Base-by-base conservation (phyloP, 441 rosid genomes). In the Flueggea neowawraea region DNA sequence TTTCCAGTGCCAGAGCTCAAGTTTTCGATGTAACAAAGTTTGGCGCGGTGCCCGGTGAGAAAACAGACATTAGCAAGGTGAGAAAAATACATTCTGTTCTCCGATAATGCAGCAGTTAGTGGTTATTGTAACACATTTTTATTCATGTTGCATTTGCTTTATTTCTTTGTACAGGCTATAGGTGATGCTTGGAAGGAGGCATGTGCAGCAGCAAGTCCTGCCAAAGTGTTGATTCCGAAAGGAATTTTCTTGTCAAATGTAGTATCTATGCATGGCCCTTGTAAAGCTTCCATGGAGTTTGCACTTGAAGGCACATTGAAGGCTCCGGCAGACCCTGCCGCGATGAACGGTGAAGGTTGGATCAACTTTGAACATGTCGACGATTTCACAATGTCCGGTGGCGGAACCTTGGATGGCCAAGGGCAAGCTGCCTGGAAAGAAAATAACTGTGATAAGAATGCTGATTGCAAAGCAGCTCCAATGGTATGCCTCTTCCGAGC, bases 171-270 rank as follows among this genome's bases (percentile, higher is more conserved):
- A 22, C 28, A 75, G 84, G 72, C 70, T 9, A 58, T 83, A 31
- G 1, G 52, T 32, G 32, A 22, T n/a, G 86, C 89, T 6, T 85
- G 81, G 76, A 65, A 57, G 31, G 64, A 70, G 15, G 91, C 94
- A 2, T 85, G 94, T 52, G 60, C 65, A 15, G 56, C 78, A 4
- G 6, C 78, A 0, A 39, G 28, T 4, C 69, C 74, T 0, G 67
- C 65, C 65, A 61, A 59, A 44, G 60, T 87, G 5, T 50, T 74
- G 54, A 66, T 82, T 6, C 83, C 81, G 3, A 43, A 44, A 33
- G 83, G 85, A 6, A 64, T 36, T 6, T 76, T 71, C 66, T 45
- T 52, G 52, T 39, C 72, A 13, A 71, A 76, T n/a, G 64, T 64
- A 11, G 44, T 74, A 1, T 56, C n/a, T 28, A 54, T 80, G 45